Evolutionary conservation across 2,329 filamentous ascomycete genomes (phyloP).

Genomic region (Ophiosphaerella narmari): DNA sequence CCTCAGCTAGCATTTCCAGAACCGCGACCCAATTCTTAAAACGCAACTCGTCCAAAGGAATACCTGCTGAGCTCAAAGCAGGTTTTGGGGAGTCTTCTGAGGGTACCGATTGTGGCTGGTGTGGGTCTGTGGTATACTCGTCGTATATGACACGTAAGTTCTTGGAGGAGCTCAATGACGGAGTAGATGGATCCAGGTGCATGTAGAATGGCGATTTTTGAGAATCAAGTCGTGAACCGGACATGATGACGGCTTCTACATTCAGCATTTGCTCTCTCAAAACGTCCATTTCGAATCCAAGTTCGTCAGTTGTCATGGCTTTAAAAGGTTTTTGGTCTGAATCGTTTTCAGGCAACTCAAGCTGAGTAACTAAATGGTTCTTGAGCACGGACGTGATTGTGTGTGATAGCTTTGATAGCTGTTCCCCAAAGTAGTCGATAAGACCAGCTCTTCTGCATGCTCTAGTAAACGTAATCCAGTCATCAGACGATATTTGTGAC

Average conservation of each 20-base stretch:
- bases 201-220: slow-evolving; percentile 43
- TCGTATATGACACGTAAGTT: slow-evolving; percentile 50
- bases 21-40: slow-evolving; percentile 57
- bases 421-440: slow-evolving; percentile 27
- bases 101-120: slow-evolving; percentile 29
- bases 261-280: slow-evolving; percentile 33
- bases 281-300: slow-evolving; percentile 21
- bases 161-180: slow-evolving; percentile 25
- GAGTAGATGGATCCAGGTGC: slow-evolving; percentile 35
- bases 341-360: slow-evolving; percentile 5
- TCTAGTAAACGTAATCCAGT: slow-evolving; percentile 42
- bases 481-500: slow-evolving; percentile 23
- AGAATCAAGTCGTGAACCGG: slow-evolving; percentile 43
- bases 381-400: slow-evolving; percentile 21
- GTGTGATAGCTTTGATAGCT: slow-evolving; percentile 31
- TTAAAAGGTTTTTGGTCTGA: slow-evolving; percentile 2
- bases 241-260: slow-evolving; percentile 38
- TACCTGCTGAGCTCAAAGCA: slow-evolving; percentile 42
- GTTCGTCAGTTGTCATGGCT: slow-evolving; percentile 19
- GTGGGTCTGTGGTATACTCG: slow-evolving; percentile 49
- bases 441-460: slow-evolving; percentile 34
- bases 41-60: slow-evolving; percentile 52
- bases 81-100: slow-evolving; percentile 8
- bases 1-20: slow-evolving; percentile 51
- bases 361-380: slow-evolving; percentile 9